Evolutionary conservation across 441 rosid genomes (phyloP).

Genomic region (Aquilaria agallochum): DNA sequence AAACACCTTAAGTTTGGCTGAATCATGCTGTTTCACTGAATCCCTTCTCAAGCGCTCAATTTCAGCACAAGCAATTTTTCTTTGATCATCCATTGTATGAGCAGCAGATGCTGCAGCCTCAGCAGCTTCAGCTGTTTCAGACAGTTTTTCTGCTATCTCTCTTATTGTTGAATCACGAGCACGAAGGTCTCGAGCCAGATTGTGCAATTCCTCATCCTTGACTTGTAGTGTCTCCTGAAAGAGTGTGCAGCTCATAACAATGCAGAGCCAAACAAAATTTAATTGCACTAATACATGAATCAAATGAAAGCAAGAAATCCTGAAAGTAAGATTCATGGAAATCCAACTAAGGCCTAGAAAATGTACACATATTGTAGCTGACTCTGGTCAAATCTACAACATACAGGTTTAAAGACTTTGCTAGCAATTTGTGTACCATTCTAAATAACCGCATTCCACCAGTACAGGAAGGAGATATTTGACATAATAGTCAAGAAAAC

Average conservation of each 20-base stretch:
- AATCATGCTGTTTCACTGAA: constrained; percentile 52
- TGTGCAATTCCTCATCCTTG: constrained; percentile 95
- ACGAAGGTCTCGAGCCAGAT: constrained; percentile 83
- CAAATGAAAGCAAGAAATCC: not conserved
- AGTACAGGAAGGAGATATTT: no score
- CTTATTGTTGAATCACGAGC: constrained; percentile 89
- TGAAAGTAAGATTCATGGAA: no score
- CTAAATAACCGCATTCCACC: no score
- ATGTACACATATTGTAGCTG: no score
- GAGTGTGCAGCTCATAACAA: constrained; percentile 11
- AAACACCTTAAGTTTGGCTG: constrained; percentile 51
- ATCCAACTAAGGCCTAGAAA: no score
- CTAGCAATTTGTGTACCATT: no score
- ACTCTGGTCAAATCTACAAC: no score
- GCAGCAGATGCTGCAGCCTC: constrained; percentile 96
- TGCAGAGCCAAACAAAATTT: constrained; percentile 11
- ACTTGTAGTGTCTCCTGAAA: constrained; percentile 89
- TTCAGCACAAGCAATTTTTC: constrained; percentile 71
- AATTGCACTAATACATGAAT: constrained; percentile 5
- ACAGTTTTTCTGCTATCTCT: constrained; percentile 84
- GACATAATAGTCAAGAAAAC: no score
- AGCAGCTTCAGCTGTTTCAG: constrained; percentile 99
- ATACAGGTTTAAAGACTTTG: no score
- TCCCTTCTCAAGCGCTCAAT: constrained; percentile 61
- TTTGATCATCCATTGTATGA: constrained; percentile 87